Conservation (phyloP, 176 grass and related monocot genomes). For the Thalia dealbata region DNA sequence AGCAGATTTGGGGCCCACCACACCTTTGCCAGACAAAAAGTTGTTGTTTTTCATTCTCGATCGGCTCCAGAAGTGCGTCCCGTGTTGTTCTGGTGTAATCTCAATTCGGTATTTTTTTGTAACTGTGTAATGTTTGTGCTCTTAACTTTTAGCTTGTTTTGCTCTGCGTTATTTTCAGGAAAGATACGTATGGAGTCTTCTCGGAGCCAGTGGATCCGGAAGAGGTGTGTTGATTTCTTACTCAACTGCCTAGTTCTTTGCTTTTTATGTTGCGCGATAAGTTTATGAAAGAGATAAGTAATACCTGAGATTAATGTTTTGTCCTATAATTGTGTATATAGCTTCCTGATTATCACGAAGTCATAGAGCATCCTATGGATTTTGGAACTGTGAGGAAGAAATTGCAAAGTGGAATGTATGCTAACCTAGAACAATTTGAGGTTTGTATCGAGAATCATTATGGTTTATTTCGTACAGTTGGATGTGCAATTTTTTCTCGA, state of each 20-base stretch:
- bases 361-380: slow-evolving; percentile 39
- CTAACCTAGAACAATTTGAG: slow-evolving; percentile 44
- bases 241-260: not conserved
- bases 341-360: slow-evolving; percentile 49
- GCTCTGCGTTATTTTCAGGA: slow-evolving; percentile 17
- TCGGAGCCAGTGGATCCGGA: slow-evolving; percentile 43
- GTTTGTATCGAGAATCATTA: slow-evolving; percentile 17
- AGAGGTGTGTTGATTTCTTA: slow-evolving; percentile 20
- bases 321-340: slow-evolving; percentile 5
- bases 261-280: not conserved
- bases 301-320: not conserved
- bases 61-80: slow-evolving; percentile 47
- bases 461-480: not conserved
- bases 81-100: slow-evolving; percentile 4
- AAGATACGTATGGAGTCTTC: slow-evolving; percentile 40
- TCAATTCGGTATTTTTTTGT: not conserved
- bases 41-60: slow-evolving; percentile 41
- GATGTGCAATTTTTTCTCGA: not conserved
- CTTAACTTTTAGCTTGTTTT: not conserved
- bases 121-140: not conserved
- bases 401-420: slow-evolving; percentile 20
- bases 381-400: slow-evolving; percentile 38
- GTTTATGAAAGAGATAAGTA: not conserved
- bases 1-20: slow-evolving; percentile 23
- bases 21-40: slow-evolving; percentile 38